These are phyloP conservation scores for Xylaria curta DNA, from an alignment of 495 filamentous ascomycete genomes.

Conservation along the genomic window DNA sequence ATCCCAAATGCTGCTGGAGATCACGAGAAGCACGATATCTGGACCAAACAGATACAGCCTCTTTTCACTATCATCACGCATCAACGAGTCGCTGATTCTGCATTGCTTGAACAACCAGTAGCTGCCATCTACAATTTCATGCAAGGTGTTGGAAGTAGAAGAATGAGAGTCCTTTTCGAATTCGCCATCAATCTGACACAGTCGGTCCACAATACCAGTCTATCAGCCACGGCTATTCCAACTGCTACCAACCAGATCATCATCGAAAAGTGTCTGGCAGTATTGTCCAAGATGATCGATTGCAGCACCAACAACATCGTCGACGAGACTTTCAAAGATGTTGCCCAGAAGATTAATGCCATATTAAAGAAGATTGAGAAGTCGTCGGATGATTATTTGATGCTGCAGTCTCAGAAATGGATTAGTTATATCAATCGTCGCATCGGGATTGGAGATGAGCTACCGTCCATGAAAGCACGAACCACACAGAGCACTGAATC, in stretches of 20 bases:
- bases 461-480: constrained; percentile 11
- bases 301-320: constrained; percentile 45
- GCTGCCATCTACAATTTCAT: constrained; percentile 43
- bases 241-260: constrained; percentile 27
- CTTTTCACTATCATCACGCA: constrained; percentile 44
- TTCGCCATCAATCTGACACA: constrained; percentile 30
- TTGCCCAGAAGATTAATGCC: constrained; percentile 20
- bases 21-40: constrained; percentile 26
- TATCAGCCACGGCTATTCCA: constrained; percentile 11
- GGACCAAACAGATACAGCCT: constrained; percentile 36
- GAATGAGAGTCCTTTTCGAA: constrained; percentile 40
- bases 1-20: constrained; percentile 26
- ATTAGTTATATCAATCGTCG: constrained; percentile 38
- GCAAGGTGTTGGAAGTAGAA: constrained; percentile 36
- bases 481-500: constrained; percentile 19
- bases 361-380: constrained; percentile 15
- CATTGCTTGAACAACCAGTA: constrained; percentile 43
- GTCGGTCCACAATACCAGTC: constrained; percentile 20
- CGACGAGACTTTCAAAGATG: constrained; percentile 34
- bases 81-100: constrained; percentile 37
- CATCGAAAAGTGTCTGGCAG: constrained; percentile 38
- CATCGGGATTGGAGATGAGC: constrained; percentile 36
- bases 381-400: constrained; percentile 37
- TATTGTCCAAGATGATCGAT: constrained; percentile 41
- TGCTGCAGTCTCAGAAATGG: constrained; percentile 38